phyloP scores from a whole-genome alignment of 2,329 filamentous ascomycete genomes.

The Venturia carpophila region DNA sequence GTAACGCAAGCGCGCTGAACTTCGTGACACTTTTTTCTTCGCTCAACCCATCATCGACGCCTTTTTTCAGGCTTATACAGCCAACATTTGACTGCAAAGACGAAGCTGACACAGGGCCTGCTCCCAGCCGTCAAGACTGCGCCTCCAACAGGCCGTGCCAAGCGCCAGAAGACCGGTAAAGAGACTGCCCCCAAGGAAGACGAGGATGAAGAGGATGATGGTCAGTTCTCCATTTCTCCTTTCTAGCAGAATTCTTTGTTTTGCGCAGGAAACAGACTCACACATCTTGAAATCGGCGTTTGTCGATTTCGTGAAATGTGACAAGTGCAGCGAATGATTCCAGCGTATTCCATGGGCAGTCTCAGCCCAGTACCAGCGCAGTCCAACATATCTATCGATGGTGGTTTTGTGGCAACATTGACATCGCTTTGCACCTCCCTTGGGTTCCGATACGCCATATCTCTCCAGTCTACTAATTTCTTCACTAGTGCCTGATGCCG shows the following conservation, averaged over 20 bases:
- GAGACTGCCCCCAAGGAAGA: conserved; percentile 17
- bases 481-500: conserved; percentile 16
- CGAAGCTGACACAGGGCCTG: background rate
- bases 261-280: too few species aligned
- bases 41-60: background rate
- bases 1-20: background rate
- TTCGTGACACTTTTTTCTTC: background rate
- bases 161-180: conserved; percentile 28
- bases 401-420: too few species aligned
- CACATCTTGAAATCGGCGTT: too few species aligned
- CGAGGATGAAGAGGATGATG: conserved; percentile 21
- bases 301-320: too few species aligned
- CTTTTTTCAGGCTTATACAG: background rate
- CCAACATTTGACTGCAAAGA: background rate
- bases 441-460: too few species aligned
- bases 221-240: background rate
- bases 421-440: too few species aligned
- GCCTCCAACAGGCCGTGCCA: conserved; percentile 29
- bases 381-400: too few species aligned
- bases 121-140: conserved; percentile 11
- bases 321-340: too few species aligned
- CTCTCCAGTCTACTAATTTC: too few species aligned
- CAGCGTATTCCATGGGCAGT: too few species aligned
- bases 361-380: too few species aligned
- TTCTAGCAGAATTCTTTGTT: too few species aligned